Percentiles rank a stretch among this genome's conserved stretches.
Evolutionary conservation across 225 moss, liverwort and hornwort species (phyloP).

Genomic region (Climacium dendroides): DNA sequence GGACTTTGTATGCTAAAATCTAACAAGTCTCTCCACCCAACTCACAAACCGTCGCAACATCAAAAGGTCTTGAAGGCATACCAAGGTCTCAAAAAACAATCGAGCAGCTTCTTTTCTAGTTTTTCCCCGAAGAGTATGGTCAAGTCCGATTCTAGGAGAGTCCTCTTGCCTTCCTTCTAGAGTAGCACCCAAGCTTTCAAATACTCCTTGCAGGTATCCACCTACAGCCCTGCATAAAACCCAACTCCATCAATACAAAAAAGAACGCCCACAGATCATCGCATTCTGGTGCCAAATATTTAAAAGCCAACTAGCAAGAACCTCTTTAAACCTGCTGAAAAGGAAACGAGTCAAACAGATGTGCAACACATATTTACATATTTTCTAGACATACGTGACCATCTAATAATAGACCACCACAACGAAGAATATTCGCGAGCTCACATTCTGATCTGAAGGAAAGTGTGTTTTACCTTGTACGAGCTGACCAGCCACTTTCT

Average conservation of each 20-base stretch:
- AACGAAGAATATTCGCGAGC: not conserved
- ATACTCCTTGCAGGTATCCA: conserved; percentile 70
- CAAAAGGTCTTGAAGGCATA: conserved; percentile 33
- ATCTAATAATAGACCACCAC: not conserved
- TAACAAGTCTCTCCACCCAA: not conserved
- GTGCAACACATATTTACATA: not conserved
- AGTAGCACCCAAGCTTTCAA: conserved; percentile 54
- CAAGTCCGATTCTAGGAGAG: conserved; percentile 57
- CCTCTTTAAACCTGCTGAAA: not conserved
- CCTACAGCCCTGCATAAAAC: conserved; percentile 69
- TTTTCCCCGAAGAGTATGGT: conserved; percentile 74
- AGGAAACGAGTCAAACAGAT: not conserved
- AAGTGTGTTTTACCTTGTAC: conserved; percentile 56
- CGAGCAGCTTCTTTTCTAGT: conserved; percentile 89
- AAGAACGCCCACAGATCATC: not conserved
- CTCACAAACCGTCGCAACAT: not conserved
- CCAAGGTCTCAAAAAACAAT: conserved; percentile 97
- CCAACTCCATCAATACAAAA: not conserved
- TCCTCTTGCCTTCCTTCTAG: conserved; percentile 31
- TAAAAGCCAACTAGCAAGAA: not conserved
- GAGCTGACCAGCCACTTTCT: conserved; percentile 90
- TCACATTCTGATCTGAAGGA: not conserved
- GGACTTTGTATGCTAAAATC: not conserved
- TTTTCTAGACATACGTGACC: not conserved
- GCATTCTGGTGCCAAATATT: not conserved